Conservation (phyloP, 2,329 filamentous ascomycete genomes). For the Beauveria caledonica region DNA sequence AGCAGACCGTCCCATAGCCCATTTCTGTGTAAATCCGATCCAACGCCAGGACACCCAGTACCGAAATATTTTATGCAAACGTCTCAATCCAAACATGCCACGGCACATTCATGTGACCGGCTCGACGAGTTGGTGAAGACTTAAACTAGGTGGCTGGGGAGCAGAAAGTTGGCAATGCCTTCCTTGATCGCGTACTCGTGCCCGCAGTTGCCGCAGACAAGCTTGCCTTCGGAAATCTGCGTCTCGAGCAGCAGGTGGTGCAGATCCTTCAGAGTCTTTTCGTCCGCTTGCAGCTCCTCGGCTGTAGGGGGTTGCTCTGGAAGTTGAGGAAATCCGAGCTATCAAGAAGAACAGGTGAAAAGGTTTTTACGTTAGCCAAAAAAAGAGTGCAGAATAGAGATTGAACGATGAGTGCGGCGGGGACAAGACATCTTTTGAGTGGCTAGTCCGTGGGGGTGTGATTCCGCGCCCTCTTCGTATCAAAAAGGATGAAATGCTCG, state of each 20-base stretch:
- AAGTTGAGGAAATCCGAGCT: slow-evolving; percentile 74
- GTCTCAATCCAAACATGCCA: background rate
- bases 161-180: slow-evolving; percentile 90
- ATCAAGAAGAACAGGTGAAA: background rate
- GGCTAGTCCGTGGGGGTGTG: too few species aligned
- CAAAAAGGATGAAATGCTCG: background rate
- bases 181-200: slow-evolving; percentile 94
- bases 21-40: background rate
- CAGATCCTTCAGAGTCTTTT: slow-evolving; percentile 66
- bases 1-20: background rate
- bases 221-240: slow-evolving; percentile 76
- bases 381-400: background rate
- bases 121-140: background rate
- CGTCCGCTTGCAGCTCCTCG: slow-evolving; percentile 55
- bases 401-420: background rate
- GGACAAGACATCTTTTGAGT: background rate
- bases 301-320: slow-evolving; percentile 55
- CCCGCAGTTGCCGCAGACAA: slow-evolving; percentile 84
- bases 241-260: slow-evolving; percentile 83
- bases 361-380: background rate
- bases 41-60: slow-evolving; percentile 3
- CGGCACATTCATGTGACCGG: background rate
- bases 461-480: background rate
- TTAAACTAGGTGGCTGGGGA: slow-evolving; percentile 83
- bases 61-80: background rate